Conservation (phyloP, 2,329 filamentous ascomycete genomes). For the Pseudogymnoascus sp. region DNA sequence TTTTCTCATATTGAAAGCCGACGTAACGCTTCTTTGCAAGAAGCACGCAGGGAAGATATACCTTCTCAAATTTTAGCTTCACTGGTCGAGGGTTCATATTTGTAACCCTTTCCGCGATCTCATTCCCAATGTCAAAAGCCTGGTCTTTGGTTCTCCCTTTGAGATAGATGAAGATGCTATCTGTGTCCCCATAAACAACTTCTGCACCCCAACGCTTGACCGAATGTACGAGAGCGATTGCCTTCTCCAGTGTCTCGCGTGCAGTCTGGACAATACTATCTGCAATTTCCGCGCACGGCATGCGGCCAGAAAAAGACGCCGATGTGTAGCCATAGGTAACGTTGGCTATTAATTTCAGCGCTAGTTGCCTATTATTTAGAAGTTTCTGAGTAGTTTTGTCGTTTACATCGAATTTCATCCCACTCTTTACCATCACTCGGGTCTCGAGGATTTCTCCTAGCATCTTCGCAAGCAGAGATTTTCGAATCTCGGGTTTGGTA, state of each 20-base stretch:
- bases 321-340: constrained; percentile 98
- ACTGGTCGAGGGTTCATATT: constrained; percentile 83
- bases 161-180: constrained; percentile 86
- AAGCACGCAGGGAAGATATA: constrained; percentile 90
- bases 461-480: constrained; percentile 93
- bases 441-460: constrained; percentile 92
- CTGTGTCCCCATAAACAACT: constrained; percentile 96
- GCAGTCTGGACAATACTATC: constrained; percentile 97
- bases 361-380: constrained; percentile 87
- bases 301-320: constrained; percentile 89
- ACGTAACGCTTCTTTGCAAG: constrained; percentile 97
- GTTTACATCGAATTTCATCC: constrained; percentile 89
- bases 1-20: constrained; percentile 89
- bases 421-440: constrained; percentile 92
- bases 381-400: constrained; percentile 80
- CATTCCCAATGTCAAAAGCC: constrained; percentile 86
- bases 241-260: constrained; percentile 86
- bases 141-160: constrained; percentile 80
- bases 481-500: constrained; percentile 73
- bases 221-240: constrained; percentile 87
- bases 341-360: constrained; percentile 94
- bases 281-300: constrained; percentile 96
- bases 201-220: constrained; percentile 84
- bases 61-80: constrained; percentile 97
- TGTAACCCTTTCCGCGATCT: constrained; percentile 83